phyloP scores from a whole-genome alignment of 2,329 filamentous ascomycete genomes.

The Alternaria sp. region DNA sequence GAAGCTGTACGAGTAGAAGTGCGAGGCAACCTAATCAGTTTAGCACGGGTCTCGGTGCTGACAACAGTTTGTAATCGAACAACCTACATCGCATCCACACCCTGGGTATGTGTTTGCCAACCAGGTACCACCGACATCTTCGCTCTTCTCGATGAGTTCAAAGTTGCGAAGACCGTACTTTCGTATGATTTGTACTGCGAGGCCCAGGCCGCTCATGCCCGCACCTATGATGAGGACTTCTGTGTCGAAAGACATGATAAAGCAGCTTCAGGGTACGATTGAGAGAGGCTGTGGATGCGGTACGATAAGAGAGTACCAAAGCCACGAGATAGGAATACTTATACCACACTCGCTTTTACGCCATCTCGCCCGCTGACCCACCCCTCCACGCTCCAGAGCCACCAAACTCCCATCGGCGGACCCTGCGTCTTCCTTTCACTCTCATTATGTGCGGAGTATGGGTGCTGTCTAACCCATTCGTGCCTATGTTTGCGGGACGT shows the following conservation, averaged over 20 bases:
- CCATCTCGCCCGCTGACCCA: conserved; percentile 2
- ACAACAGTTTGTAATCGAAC: neutral
- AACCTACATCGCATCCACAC: conserved; percentile 46
- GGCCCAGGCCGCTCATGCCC: conserved; percentile 58
- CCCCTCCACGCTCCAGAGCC: neutral
- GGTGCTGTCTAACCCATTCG: conserved; percentile 6
- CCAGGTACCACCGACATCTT: conserved; percentile 51
- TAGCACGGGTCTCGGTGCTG: neutral
- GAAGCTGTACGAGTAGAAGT: conserved; percentile 71
- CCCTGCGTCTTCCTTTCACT: neutral
- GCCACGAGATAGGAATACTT: conserved; percentile 7
- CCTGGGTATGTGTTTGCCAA: conserved; percentile 47
- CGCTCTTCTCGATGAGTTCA: conserved; percentile 56
- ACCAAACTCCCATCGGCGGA: conserved; percentile 2
- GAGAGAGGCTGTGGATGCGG: neutral
- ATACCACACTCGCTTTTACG: conserved; percentile 8
- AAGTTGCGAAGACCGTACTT: conserved; percentile 52
- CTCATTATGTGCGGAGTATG: conserved; percentile 16
- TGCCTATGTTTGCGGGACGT: conserved; percentile 11
- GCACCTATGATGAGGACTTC: conserved; percentile 62
- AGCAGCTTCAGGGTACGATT: neutral
- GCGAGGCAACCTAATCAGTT: conserved; percentile 46
- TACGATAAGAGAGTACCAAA: neutral
- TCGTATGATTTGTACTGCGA: conserved; percentile 57
- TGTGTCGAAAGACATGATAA: conserved; percentile 50